Evolutionary conservation across 2,329 filamentous ascomycete species (phyloP).

Genomic region (Neonectria magnoliae): DNA sequence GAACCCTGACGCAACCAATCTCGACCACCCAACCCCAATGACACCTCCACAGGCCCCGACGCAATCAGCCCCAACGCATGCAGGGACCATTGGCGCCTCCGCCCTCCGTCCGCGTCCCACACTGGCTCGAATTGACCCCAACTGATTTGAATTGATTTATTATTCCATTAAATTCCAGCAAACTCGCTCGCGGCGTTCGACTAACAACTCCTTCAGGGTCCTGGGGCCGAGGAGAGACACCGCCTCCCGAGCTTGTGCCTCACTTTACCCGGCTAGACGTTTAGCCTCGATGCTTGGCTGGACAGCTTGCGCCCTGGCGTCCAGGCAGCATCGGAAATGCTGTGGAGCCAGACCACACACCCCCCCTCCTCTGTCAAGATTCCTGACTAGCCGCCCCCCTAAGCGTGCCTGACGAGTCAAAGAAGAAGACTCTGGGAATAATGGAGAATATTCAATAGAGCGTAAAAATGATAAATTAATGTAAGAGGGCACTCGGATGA

Average conservation of each 20-base stretch:
- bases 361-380: slow-evolving; percentile 5
- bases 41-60: slow-evolving; percentile 10
- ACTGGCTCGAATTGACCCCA: slow-evolving; percentile 33
- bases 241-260: slow-evolving; percentile 15
- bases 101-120: not conserved
- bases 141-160: slow-evolving; percentile 30
- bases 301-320: slow-evolving; percentile 13
- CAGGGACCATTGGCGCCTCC: slow-evolving; percentile 30
- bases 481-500: not conserved
- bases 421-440: not conserved
- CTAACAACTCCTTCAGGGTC: not conserved
- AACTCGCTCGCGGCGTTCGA: not conserved
- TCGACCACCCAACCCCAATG: slow-evolving; percentile 1
- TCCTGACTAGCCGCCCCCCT: slow-evolving; percentile 4
- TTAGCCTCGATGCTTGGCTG: slow-evolving; percentile 30
- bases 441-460: not conserved
- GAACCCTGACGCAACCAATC: slow-evolving; percentile 2
- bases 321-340: slow-evolving; percentile 5
- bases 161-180: slow-evolving; percentile 8
- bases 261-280: slow-evolving; percentile 28
- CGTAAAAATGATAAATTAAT: not conserved
- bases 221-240: slow-evolving; percentile 4
- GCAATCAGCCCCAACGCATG: slow-evolving; percentile 21
- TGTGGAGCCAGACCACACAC: not conserved
- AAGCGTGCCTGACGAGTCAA: slow-evolving; percentile 13